phyloP scores from a whole-genome alignment of 2,329 filamentous ascomycete species.

The Pseudogymnoascus sp. region DNA sequence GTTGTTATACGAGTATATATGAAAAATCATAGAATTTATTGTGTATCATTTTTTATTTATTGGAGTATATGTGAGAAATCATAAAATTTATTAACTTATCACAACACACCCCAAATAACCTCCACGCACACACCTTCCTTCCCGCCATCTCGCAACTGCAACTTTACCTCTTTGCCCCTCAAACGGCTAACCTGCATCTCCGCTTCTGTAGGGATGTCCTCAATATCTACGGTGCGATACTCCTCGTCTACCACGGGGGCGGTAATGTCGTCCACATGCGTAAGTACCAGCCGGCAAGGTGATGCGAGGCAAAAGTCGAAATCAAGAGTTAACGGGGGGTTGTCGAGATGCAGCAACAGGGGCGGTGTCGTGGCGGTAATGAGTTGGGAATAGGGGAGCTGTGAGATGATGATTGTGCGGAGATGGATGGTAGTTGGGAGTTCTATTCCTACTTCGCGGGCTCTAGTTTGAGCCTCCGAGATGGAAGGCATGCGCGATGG shows the following conservation, averaged over 20 bases:
- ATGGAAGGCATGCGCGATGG: background rate
- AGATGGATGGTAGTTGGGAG: background rate
- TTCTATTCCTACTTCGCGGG: background rate
- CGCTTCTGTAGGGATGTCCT: conserved; percentile 16
- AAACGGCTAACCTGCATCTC: conserved; percentile 13
- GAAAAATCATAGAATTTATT: no score
- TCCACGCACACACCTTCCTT: conserved; percentile 10
- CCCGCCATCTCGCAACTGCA: conserved; percentile 6
- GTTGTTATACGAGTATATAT: background rate
- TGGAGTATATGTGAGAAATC: background rate
- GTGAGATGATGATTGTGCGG: background rate
- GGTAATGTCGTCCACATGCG: background rate
- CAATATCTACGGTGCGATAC: conserved; percentile 10
- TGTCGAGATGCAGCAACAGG: conserved; percentile 12
- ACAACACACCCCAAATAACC: conserved; percentile 14
- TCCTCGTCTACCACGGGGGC: background rate
- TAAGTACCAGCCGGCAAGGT: conserved; percentile 13
- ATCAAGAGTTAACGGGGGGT: conserved; percentile 9
- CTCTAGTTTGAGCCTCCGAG: background rate
- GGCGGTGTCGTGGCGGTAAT: conserved; percentile 13
- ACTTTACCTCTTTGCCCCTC: conserved; percentile 9
- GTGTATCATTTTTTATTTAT: no score
- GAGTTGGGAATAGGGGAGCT: conserved; percentile 15
- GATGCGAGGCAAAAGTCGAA: conserved; percentile 16
- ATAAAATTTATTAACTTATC: background rate